Evolutionary conservation across 2,329 filamentous ascomycete species (phyloP), one percentile per base, ranked within the genome.

Genomic region (Dothideomycetes sp.): DNA sequence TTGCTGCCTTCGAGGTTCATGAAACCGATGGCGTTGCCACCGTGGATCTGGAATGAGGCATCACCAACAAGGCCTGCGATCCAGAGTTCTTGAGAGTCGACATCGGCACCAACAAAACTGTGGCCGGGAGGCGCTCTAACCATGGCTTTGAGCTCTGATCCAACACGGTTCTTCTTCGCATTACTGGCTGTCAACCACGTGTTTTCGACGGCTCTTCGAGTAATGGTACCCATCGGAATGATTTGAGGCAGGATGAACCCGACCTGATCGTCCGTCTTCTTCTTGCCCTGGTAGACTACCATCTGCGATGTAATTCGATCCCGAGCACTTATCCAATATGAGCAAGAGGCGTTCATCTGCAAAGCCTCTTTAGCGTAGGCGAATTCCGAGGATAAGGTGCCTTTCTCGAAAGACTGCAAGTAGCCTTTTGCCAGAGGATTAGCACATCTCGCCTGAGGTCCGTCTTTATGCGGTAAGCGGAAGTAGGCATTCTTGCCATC

Each of bases 1-100:
- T 98, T 96, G 35, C 86, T 91, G 11, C 91, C 89, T 64, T 98
- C 93, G 1, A 98, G 70, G 0, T 91, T 98, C 93, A 98, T 98
- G 68, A 98, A 98, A 0, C 93, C 91, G 44, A 98, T 84, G 1
- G 93, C 91, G 57, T 95, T 96, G 39, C 91, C 93, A 29, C 91
- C 93, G 51, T 98, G 91, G 1, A 98, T 70, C 55, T 86, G 82
- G 66, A 98, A 98, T 17, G 88, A 87, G 3, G 91, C 85, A 59
- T 98, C 91, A 17, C 91, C 91, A 2, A 98, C 77, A 1, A 98
- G 71, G 60, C 86, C 94, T 3, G 91, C 93, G 53, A 98, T 98
- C 91, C 93, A 98, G 5, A 98, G 72, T 61, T 98, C 91, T 59
- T 98, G 81, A 2, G 88, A 95, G 58, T 98, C 91, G 4, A 98